Percentiles rank a stretch among this genome's conserved stretches.
These are phyloP conservation scores for Plasmodium inui DNA, from an alignment of 169 alveolate genomes.

Conservation along the genomic window DNA sequence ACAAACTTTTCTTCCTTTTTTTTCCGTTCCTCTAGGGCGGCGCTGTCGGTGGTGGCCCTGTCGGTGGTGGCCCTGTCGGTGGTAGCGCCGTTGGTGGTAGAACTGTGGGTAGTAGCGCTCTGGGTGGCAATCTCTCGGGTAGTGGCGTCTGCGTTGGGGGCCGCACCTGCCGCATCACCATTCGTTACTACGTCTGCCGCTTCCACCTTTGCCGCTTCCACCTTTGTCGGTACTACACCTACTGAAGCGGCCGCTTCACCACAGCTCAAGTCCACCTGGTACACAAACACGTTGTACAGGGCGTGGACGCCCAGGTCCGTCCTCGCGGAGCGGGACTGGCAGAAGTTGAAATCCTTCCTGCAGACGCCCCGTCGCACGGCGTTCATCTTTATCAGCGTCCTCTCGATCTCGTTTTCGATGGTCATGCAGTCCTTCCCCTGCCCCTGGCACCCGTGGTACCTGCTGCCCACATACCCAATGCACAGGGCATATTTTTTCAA, in stretches of 20 bases:
- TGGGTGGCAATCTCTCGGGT: background rate
- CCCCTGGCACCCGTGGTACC: constrained; percentile 88
- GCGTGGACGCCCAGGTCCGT: constrained; percentile 93
- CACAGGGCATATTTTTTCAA: constrained; percentile 78
- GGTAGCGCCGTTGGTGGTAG: background rate
- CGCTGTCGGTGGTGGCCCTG: background rate
- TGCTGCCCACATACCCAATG: constrained; percentile 85
- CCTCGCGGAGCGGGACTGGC: constrained; percentile 88
- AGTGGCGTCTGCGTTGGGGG: background rate
- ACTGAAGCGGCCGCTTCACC: background rate
- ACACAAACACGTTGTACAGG: constrained; percentile 82
- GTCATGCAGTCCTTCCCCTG: constrained; percentile 82
- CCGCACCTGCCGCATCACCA: background rate
- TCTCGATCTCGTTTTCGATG: constrained; percentile 83
- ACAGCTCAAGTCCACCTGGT: constrained; percentile 76
- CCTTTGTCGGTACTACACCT: too few relatives aligned
- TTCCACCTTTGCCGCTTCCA: background rate
- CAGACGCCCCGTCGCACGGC: constrained; percentile 82
- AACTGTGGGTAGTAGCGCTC: background rate
- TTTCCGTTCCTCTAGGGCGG: constrained; percentile 33
- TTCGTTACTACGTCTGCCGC: background rate
- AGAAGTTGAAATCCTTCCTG: constrained; percentile 52
- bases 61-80: background rate
- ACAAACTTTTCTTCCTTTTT: constrained; percentile 75
- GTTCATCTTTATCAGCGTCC: constrained; percentile 79